Evolutionary conservation across 805 yeast species (phyloP).

Genomic region (Pichia membranifaciens): DNA sequence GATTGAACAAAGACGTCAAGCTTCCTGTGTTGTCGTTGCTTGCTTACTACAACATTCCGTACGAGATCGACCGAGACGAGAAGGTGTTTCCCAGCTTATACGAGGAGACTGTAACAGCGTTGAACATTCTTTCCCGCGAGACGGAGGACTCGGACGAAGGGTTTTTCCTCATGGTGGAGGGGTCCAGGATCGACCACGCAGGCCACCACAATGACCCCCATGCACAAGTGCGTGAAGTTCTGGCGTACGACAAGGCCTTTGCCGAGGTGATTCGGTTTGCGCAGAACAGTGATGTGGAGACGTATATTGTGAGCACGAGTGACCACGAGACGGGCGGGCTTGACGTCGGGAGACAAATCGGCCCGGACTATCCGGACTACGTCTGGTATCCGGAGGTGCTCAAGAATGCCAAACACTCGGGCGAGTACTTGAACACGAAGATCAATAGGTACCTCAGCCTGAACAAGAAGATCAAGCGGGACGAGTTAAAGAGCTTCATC

Average conservation of each 20-base stretch:
- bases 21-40: slow-evolving; percentile 75
- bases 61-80: slow-evolving; percentile 69
- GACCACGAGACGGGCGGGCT: slow-evolving; percentile 97
- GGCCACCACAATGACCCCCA: slow-evolving; percentile 94
- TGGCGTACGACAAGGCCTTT: slow-evolving; percentile 82
- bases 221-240: slow-evolving; percentile 86
- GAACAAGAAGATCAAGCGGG: not conserved
- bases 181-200: slow-evolving; percentile 92
- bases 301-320: slow-evolving; percentile 73
- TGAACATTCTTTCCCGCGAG: slow-evolving; percentile 60
- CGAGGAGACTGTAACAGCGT: slow-evolving; percentile 72
- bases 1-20: slow-evolving; percentile 47
- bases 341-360: slow-evolving; percentile 75
- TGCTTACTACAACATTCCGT: slow-evolving; percentile 76
- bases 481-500: slow-evolving; percentile 40
- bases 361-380: slow-evolving; percentile 71
- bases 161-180: slow-evolving; percentile 81
- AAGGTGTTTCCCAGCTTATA: slow-evolving; percentile 65
- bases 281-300: slow-evolving; percentile 63
- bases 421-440: slow-evolving; percentile 57
- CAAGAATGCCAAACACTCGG: slow-evolving; percentile 64
- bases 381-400: slow-evolving; percentile 81
- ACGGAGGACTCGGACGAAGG: slow-evolving; percentile 73
- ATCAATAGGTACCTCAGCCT: slow-evolving; percentile 27
- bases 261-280: slow-evolving; percentile 67